These are phyloP conservation scores for Galeopsis tetrahit DNA, from an alignment of 257 asterid species.

Conservation along the genomic window DNA sequence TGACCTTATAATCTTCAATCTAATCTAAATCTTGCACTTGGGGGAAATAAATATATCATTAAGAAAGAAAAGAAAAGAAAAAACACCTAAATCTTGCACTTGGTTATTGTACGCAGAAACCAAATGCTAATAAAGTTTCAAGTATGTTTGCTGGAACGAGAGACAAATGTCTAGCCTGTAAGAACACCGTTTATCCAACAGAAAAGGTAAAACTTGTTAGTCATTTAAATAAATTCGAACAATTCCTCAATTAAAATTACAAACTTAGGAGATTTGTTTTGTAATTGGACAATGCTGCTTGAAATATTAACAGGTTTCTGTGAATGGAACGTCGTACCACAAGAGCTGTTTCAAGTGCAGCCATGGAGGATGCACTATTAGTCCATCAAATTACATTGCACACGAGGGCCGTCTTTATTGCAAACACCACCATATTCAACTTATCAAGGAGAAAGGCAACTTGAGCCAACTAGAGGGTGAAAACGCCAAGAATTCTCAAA, in stretches of 20 bases:
- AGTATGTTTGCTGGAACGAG: slow-evolving; percentile 87
- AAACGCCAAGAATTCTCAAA: slow-evolving; percentile 42
- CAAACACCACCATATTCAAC: slow-evolving; percentile 97
- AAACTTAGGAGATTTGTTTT: background rate
- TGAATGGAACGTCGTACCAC: slow-evolving; percentile 89
- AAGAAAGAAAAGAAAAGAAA: no score
- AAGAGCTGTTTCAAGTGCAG: slow-evolving; percentile 93
- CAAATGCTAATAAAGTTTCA: slow-evolving; percentile 68
- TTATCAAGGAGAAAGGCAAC: slow-evolving; percentile 98
- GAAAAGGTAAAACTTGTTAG: slow-evolving; percentile 66
- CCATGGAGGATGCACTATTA: slow-evolving; percentile 96
- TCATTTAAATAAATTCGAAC: background rate
- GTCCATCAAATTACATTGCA: slow-evolving; percentile 95
- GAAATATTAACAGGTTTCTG: slow-evolving; percentile 66
- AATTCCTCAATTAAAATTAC: background rate
- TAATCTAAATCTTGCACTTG: slow-evolving; percentile 4
- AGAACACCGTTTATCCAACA: slow-evolving; percentile 81
- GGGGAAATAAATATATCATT: no score
- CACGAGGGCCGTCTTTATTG: slow-evolving; percentile 95
- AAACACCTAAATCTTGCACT: no score
- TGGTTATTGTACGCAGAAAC: slow-evolving; percentile 54
- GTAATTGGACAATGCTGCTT: background rate
- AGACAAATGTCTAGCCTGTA: slow-evolving; percentile 82
- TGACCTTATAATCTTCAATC: background rate
- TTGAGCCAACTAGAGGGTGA: slow-evolving; percentile 95